Base-by-base conservation (phyloP, 257 asterid genomes). In the Agastache rugosa region DNA sequence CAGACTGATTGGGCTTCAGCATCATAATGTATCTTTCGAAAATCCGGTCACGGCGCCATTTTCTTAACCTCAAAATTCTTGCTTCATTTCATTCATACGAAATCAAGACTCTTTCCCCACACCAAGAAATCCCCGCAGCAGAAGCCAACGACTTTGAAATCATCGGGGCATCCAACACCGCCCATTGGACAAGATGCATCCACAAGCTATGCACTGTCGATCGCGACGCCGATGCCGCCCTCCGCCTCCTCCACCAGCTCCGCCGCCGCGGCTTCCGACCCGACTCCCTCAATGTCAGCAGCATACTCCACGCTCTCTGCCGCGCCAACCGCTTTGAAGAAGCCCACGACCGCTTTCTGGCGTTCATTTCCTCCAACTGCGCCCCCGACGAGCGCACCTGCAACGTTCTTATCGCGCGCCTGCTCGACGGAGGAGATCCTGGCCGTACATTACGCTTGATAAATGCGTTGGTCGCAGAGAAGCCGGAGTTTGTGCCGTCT, bases 371-470 rank as follows among this genome's bases (percentile, higher is more conserved):
- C 53, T 76, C 85, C 44, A 77, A 66, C 22, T 69, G 81, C 66
- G 73, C 86, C 54, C 93, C 91, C 14, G 97, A 92, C 64, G 97
- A 94, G 78, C 91, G 96, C 72, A 90, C 94, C 5, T 94, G 97
- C 63, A 91, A 90, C 45, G 91, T 94, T 8, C 84, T 94, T 20
- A 83, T 94, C 45, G 97, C 97, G 3, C 85, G 95, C 22, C 81
- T 94, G 77, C 88, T 94, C 10, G 75, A 87, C 50, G 88, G 89
- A 0, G 76, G 77, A 37, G 80, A 80, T 17, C 91, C 93, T 0
- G 67, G 53, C 25, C 59, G 76, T 4, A 91, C 97, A 5, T 62
- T 85, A 69, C 73, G 82, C 8, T 77, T 91, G 72, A 68, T 94
- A 0, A 82, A 81, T 14, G 71, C 82, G 47, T 83, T 94, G 82